Conservation (phyloP, 1,139 yeast genomes). For the Suhomyces bolitotheri region DNA sequence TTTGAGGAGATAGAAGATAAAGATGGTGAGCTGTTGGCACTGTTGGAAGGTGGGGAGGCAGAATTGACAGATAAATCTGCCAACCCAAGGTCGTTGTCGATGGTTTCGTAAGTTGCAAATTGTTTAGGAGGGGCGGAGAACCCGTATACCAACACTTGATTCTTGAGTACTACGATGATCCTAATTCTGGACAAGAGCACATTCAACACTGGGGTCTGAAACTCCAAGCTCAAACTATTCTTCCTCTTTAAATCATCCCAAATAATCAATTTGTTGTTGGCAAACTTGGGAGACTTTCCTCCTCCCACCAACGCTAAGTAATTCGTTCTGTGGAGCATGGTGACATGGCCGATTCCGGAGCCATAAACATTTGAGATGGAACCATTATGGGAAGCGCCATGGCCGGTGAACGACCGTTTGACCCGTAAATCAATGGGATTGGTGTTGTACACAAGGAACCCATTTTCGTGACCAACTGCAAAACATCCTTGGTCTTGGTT, state of each 20-base stretch:
- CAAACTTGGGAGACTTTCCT: conserved; percentile 74
- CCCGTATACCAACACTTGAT: conserved; percentile 72
- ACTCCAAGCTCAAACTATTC: conserved; percentile 73
- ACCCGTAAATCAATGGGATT: conserved; percentile 85
- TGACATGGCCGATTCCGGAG: conserved; percentile 70
- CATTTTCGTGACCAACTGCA: conserved; percentile 77
- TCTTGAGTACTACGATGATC: conserved; percentile 68
- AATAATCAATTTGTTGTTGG: conserved; percentile 73
- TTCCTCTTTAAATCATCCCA: conserved; percentile 90
- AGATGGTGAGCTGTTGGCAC: conserved; percentile 15
- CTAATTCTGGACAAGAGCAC: conserved; percentile 74
- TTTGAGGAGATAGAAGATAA: conserved; percentile 18
- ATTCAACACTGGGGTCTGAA: conserved; percentile 70
- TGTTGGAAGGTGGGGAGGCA: conserved; percentile 7
- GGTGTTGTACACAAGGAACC: conserved; percentile 83
- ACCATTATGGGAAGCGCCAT: conserved; percentile 3
- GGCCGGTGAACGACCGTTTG: conserved; percentile 50
- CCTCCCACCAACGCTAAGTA: conserved; percentile 90
- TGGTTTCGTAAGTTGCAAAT: conserved; percentile 71
- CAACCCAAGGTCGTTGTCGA: conserved; percentile 64
- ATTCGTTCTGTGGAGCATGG: conserved; percentile 88
- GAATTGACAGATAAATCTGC: conserved; percentile 57
- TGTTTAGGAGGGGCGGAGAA: conserved; percentile 78
- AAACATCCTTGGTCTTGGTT: conserved; percentile 92
- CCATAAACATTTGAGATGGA: conserved; percentile 19